phyloP scores from a whole-genome alignment of 352 stramenopile genomes.

The Phytophthora fragariaefolia region DNA sequence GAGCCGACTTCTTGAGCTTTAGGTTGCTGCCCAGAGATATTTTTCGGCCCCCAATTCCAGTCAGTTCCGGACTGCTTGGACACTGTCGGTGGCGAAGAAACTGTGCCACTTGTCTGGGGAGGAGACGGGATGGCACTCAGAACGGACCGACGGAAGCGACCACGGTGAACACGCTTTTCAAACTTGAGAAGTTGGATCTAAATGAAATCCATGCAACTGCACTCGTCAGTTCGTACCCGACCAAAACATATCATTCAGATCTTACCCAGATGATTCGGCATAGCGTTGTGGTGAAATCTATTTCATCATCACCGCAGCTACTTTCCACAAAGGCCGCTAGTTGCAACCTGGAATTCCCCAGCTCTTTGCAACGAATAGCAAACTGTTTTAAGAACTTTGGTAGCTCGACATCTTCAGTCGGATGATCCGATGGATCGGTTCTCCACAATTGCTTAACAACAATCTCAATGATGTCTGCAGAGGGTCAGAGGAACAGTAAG shows the following conservation, averaged over 20 bases:
- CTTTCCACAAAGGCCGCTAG: constrained; percentile 36
- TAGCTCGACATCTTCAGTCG: constrained; percentile 40
- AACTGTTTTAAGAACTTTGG: constrained; percentile 43
- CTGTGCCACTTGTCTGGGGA: not conserved
- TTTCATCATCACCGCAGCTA: constrained; percentile 3
- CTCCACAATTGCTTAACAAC: constrained; percentile 46
- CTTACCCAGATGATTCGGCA: constrained; percentile 61
- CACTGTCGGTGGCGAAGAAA: not conserved
- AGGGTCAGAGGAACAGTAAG: not conserved
- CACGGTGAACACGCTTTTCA: constrained; percentile 66
- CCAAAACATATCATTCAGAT: not conserved
- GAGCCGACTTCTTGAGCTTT: constrained; percentile 2
- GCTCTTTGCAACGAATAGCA: constrained; percentile 16
- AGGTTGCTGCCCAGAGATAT: not conserved
- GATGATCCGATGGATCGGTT: constrained; percentile 7
- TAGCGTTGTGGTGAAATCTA: constrained; percentile 40
- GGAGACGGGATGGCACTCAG: constrained; percentile 28
- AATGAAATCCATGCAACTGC: not conserved
- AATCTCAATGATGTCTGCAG: constrained; percentile 42
- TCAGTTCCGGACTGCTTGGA: constrained; percentile 13
- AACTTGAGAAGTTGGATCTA: constrained; percentile 55
- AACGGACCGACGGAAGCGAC: constrained; percentile 44
- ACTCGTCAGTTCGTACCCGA: not conserved
- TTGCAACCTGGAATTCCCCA: constrained; percentile 24
- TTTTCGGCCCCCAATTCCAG: constrained; percentile 36